Percentiles rank a stretch among this genome's conserved stretches.
phyloP scores from a whole-genome alignment of 1,284 basidiomycete species.

The Cystobasidium sp. region DNA sequence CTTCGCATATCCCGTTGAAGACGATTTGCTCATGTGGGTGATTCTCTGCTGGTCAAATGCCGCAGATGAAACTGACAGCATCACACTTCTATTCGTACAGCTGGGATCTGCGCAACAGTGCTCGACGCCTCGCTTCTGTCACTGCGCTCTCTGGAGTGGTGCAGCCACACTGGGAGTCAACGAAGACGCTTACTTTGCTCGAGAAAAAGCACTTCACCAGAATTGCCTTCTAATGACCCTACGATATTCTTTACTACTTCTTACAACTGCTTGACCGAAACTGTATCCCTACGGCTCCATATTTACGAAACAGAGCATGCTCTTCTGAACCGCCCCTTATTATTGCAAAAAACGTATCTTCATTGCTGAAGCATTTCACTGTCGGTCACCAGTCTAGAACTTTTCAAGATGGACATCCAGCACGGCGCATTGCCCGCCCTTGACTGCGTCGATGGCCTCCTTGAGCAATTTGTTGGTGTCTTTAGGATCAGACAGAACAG shows the following conservation, averaged over 20 bases:
- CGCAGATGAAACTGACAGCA: neutral
- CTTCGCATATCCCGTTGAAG: constrained; percentile 33
- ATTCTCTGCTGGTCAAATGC: neutral
- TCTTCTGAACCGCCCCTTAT: neutral
- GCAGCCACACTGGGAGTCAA: constrained; percentile 31
- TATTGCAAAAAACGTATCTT: neutral
- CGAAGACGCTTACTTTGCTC: constrained; percentile 26
- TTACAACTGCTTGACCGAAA: neutral
- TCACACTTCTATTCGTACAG: neutral
- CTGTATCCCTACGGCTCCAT: neutral
- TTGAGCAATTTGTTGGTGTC: constrained; percentile 60
- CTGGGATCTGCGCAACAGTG: constrained; percentile 33
- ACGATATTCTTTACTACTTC: neutral
- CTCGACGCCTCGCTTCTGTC: neutral
- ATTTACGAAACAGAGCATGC: neutral
- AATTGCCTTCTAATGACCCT: neutral
- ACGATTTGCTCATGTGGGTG: constrained; percentile 25
- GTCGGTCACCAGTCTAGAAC: constrained; percentile 35
- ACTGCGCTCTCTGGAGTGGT: constrained; percentile 7
- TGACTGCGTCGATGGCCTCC: constrained; percentile 65
- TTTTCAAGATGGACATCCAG: constrained; percentile 60
- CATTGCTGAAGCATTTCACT: neutral
- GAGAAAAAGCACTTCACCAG: constrained; percentile 38
- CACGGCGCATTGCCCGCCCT: constrained; percentile 69
- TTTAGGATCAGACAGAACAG: constrained; percentile 58